Base-by-base conservation (phyloP, 768 basidiomycete species). In the Leccinum variicolor region DNA sequence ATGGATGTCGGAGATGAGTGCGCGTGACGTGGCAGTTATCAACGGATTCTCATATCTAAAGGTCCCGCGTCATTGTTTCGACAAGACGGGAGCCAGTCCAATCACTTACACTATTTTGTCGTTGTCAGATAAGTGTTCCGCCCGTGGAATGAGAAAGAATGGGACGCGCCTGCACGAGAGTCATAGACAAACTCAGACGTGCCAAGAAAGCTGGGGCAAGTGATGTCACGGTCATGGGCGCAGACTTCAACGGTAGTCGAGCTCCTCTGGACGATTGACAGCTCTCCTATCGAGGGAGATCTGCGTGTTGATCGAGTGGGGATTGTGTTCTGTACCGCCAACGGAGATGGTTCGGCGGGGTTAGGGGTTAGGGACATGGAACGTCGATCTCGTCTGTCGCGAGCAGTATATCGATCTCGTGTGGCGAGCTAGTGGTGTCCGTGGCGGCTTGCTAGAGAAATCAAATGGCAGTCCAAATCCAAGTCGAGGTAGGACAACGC, bases 21-120 rank as follows among this genome's bases (percentile, higher is more conserved):
- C 78, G 52, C 87, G 83, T 36, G 89, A 88, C 6, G 84, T 87
- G 34, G 89, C 87, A 33, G 89, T 90, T 41, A 92, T 67, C 60
- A 88, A 69, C 3, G 90, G 90, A 64, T 92, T 92, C 74, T 92
- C 89, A 65, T 92, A 92, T 64, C 86, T 88, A 60, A 34, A 36
- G 36, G 28, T 28, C 28, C 31, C 41, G 49, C 4, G 39, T 69
- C 11, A 69, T 60, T 53, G 50, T 23, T 51, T 53, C 28, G 13
- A 36, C 31, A 29, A 19, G 49, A 49, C 11, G 31, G 25, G 23
- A n/a, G 31, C n/a, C 23, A 47, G 19, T 28, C 47, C 49, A 31
- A 34, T 55, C n/a, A 71, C 65, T 73, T 58, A 73, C 66, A 73
- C 69, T 72, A 14, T 26, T 13, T 13, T 26, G 23, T 13, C 11